Conservation (phyloP, 139 green algal genomes). For the Tetraselmis chui region DNA sequence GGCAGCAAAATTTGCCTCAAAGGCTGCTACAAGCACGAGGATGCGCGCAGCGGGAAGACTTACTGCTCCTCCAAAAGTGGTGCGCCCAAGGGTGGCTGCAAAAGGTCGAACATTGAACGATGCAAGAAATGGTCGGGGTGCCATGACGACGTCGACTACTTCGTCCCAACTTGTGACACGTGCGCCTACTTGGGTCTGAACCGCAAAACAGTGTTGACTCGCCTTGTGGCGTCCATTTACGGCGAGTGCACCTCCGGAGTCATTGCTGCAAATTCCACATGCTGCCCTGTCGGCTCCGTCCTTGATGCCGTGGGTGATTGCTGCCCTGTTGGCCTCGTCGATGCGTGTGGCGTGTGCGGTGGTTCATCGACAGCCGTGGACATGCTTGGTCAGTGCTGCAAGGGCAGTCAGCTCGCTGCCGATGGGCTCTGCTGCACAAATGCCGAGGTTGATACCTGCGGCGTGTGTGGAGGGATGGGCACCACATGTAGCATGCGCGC, state of each 20-base stretch:
- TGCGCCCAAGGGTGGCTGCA: constrained; percentile 31
- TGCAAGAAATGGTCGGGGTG: constrained; percentile 15
- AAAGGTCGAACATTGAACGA: constrained; percentile 6
- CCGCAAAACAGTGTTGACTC: not conserved
- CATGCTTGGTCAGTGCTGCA: constrained; percentile 22
- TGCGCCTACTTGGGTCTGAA: constrained; percentile 10
- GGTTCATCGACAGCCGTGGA: constrained; percentile 21
- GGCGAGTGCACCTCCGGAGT: constrained; percentile 28
- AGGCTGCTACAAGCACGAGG: not conserved
- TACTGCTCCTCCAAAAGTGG: not conserved
- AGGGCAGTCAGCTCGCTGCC: constrained; percentile 21
- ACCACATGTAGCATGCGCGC: constrained; percentile 24
- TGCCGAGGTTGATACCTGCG: constrained; percentile 36
- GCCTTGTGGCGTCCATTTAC: constrained; percentile 17
- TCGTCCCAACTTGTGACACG: not conserved
- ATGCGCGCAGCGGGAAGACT: constrained; percentile 6
- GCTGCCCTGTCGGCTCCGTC: constrained; percentile 18
- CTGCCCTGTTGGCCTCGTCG: constrained; percentile 25
- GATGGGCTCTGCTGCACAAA: constrained; percentile 38
- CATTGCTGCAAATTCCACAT: constrained; percentile 18
- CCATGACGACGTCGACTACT: not conserved
- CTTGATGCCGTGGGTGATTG: constrained; percentile 34
- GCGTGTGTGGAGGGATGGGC: constrained; percentile 40
- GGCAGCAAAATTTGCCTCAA: not conserved
- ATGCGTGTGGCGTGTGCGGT: constrained; percentile 42